Evolutionary conservation across 768 basidiomycete genomes (phyloP).

Genomic region (Tricholoma terreum): DNA sequence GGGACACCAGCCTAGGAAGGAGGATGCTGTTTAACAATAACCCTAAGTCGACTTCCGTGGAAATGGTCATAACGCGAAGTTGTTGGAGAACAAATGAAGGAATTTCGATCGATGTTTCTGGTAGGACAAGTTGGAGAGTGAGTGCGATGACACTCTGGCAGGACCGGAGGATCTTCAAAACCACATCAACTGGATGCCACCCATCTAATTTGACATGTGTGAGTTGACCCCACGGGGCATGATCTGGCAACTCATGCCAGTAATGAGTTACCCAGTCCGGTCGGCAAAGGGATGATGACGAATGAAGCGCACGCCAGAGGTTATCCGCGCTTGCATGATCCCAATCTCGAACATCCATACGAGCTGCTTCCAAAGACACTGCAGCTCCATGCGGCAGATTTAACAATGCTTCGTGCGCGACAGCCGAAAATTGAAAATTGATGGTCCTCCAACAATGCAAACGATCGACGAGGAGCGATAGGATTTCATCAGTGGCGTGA

Average conservation of each 20-base stretch:
- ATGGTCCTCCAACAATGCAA: not conserved
- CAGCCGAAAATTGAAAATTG: not conserved
- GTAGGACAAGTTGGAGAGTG: not conserved
- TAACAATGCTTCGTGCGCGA: not conserved
- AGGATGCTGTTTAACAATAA: not conserved
- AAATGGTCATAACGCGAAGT: not conserved
- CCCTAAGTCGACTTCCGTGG: not conserved
- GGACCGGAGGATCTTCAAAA: not conserved
- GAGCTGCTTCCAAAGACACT: not conserved
- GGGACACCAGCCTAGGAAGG: not conserved
- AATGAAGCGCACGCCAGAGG: slow-evolving; percentile 2
- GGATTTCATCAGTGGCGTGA: not conserved
- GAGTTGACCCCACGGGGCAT: slow-evolving; percentile 4
- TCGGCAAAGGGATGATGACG: not conserved
- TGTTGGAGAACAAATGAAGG: not conserved
- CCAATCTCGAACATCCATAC: not conserved
- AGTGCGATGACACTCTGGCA: not conserved
- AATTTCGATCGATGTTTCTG: not conserved
- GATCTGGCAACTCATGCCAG: not conserved
- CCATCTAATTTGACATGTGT: not conserved
- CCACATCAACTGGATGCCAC: too few relatives aligned
- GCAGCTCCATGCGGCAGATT: too few relatives aligned
- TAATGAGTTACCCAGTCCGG: not conserved
- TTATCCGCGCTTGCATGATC: not conserved
- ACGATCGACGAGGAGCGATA: not conserved